phyloP scores from a whole-genome alignment of 495 filamentous ascomycete species.

The Penicillium psychrofluorescens region DNA sequence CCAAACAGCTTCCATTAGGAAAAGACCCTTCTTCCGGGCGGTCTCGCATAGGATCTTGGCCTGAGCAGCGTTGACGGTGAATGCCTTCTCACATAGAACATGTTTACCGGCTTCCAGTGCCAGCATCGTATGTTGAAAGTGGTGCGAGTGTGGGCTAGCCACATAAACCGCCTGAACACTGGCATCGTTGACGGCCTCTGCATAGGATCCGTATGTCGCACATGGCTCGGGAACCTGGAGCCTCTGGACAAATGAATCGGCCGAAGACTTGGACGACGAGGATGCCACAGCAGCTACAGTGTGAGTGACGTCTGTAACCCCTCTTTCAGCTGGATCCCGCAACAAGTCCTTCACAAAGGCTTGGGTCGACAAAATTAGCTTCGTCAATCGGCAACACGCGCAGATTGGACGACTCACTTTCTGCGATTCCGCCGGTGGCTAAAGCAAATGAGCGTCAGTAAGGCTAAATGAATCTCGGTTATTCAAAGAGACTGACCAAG shows the following conservation, averaged over 20 bases:
- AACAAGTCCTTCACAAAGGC: neutral
- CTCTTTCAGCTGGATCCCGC: neutral
- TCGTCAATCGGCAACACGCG: too few relatives aligned
- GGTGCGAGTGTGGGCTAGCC: constrained; percentile 85
- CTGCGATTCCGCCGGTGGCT: neutral
- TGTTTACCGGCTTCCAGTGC: constrained; percentile 73
- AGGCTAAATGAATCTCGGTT: too few relatives aligned
- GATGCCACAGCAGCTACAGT: neutral
- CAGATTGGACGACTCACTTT: neutral
- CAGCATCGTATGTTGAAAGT: constrained; percentile 81
- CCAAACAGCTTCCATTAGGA: constrained; percentile 93
- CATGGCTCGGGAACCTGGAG: neutral
- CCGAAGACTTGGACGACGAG: neutral
- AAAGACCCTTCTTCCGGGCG: constrained; percentile 66
- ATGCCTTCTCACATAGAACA: constrained; percentile 83
- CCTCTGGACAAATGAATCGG: neutral
- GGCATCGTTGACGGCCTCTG: neutral
- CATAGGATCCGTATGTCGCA: neutral
- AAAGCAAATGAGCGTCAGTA: too few relatives aligned
- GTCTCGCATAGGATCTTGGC: constrained; percentile 62
- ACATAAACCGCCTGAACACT: constrained; percentile 76
- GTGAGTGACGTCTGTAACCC: constrained; percentile 1
- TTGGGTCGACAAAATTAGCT: neutral
- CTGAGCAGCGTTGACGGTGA: constrained; percentile 80
- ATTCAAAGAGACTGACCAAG: too few relatives aligned